Percentiles rank a stretch among this genome's conserved stretches.
Conservation (phyloP, 805 yeast species). For the Cyberlindnera sargentensis region DNA sequence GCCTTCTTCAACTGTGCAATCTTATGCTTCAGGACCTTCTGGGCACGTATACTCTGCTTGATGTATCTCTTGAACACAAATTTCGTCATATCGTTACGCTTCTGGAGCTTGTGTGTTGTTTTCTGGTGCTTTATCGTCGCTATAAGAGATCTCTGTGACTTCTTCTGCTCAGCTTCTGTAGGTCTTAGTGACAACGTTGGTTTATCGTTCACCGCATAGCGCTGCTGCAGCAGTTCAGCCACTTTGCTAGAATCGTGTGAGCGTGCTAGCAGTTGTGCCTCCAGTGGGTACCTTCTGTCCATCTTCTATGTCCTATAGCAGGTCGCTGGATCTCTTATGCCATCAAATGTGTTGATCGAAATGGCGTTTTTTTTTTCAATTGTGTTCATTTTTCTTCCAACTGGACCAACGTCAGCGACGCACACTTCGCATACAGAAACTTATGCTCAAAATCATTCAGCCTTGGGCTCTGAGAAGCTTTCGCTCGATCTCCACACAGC, state of each 20-base stretch:
- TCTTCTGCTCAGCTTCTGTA: conserved; percentile 23
- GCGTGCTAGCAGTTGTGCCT: conserved; percentile 15
- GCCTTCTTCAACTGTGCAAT: conserved; percentile 7
- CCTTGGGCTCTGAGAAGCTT: no score
- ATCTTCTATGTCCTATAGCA: conserved; percentile 2
- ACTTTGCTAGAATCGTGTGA: conserved; percentile 17
- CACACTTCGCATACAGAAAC: no score
- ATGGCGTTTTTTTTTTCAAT: no score
- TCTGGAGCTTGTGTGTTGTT: conserved; percentile 9
- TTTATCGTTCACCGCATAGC: conserved; percentile 27
- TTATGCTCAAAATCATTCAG: no score
- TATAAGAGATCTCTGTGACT: conserved; percentile 15
- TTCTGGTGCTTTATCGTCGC: conserved; percentile 11
- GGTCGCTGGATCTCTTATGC: no score
- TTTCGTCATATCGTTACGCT: conserved; percentile 25
- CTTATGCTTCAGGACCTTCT: conserved; percentile 23
- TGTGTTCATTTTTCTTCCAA: no score
- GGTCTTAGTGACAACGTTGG: conserved; percentile 26
- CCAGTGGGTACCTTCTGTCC: conserved; percentile 21
- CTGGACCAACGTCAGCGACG: no score
- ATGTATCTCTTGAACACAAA: conserved; percentile 23
- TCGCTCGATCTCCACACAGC: no score
- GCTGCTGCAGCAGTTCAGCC: conserved; percentile 26
- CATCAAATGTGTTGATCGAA: no score
- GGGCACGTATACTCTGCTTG: conserved; percentile 17